Evolutionary conservation across 202 grass and related monocot species (phyloP).

Genomic region (Schoenoplectus triqueter): DNA sequence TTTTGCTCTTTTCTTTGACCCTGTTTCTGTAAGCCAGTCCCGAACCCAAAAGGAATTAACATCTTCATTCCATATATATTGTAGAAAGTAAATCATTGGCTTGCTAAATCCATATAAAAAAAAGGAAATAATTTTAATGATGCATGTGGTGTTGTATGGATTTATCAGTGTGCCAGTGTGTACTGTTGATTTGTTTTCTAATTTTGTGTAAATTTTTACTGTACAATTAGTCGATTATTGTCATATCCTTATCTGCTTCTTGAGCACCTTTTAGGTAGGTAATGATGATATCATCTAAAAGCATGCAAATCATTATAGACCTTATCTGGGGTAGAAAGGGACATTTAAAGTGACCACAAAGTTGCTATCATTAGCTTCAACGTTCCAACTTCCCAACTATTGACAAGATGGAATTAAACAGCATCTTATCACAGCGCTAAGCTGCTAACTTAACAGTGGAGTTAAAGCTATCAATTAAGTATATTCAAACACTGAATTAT

Average conservation of each 20-base stretch:
- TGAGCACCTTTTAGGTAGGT: constrained; percentile 1
- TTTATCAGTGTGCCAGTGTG: background rate
- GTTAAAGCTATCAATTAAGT: constrained; percentile 20
- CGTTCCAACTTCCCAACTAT: constrained; percentile 1
- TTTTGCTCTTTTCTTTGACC: constrained; percentile 37
- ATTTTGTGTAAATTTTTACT: constrained; percentile 7
- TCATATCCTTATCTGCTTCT: background rate
- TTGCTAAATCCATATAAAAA: background rate
- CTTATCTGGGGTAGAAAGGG: constrained; percentile 37
- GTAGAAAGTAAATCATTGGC: background rate
- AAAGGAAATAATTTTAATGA: background rate
- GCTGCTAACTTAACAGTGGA: background rate
- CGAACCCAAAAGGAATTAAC: constrained; percentile 1
- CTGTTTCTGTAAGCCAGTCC: constrained; percentile 19
- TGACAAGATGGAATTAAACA: background rate
- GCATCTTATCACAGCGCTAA: background rate
- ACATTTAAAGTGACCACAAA: constrained; percentile 37
- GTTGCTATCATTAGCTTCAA: constrained; percentile 33
- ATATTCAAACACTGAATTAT: constrained; percentile 11
- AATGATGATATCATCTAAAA: constrained; percentile 37
- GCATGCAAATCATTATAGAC: constrained; percentile 36
- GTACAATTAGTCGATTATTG: background rate
- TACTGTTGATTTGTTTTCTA: background rate
- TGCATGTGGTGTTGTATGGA: background rate
- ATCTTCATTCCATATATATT: background rate